phyloP scores from a whole-genome alignment of 768 basidiomycete genomes.

The Pisolithus marmoratus region DNA sequence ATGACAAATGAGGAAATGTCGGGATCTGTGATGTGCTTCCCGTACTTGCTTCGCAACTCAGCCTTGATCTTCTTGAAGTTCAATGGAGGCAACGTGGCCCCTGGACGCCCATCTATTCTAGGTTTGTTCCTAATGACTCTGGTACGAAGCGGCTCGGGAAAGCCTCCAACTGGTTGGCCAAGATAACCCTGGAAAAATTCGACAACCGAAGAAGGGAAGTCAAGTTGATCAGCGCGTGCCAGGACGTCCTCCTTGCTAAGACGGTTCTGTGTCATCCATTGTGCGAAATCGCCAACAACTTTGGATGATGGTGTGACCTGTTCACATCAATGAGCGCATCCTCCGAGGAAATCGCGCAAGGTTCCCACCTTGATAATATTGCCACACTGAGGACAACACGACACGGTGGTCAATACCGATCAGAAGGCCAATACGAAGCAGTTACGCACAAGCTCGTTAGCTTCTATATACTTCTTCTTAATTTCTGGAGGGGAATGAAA shows the following conservation, averaged over 20 bases:
- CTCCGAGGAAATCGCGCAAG: slow-evolving; percentile 2
- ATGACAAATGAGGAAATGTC: slow-evolving; percentile 96
- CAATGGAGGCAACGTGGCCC: slow-evolving; percentile 77
- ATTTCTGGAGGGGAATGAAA: slow-evolving; percentile 52
- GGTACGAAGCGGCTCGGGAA: slow-evolving; percentile 94
- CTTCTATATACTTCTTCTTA: slow-evolving; percentile 98
- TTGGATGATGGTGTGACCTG: slow-evolving; percentile 98
- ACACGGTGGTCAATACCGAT: slow-evolving; percentile 2
- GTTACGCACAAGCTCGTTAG: slow-evolving; percentile 78
- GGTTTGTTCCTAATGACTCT: slow-evolving; percentile 91
- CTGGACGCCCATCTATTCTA: slow-evolving; percentile 91
- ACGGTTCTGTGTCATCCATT: slow-evolving; percentile 97
- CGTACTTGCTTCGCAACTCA: slow-evolving; percentile 89
- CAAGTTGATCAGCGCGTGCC: slow-evolving; percentile 79
- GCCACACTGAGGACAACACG: slow-evolving; percentile 59
- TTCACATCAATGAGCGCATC: not conserved
- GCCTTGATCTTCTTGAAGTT: slow-evolving; percentile 97
- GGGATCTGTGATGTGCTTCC: slow-evolving; percentile 87
- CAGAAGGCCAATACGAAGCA: slow-evolving; percentile 1
- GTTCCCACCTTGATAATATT: slow-evolving; percentile 82
- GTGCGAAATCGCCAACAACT: slow-evolving; percentile 98
- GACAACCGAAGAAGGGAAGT: slow-evolving; percentile 95
- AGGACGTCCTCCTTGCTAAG: slow-evolving; percentile 84
- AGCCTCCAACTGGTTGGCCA: slow-evolving; percentile 95
- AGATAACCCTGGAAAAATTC: slow-evolving; percentile 99